Base-by-base conservation (phyloP, 495 filamentous ascomycete species). In the Penicillium cosmopolitanum region DNA sequence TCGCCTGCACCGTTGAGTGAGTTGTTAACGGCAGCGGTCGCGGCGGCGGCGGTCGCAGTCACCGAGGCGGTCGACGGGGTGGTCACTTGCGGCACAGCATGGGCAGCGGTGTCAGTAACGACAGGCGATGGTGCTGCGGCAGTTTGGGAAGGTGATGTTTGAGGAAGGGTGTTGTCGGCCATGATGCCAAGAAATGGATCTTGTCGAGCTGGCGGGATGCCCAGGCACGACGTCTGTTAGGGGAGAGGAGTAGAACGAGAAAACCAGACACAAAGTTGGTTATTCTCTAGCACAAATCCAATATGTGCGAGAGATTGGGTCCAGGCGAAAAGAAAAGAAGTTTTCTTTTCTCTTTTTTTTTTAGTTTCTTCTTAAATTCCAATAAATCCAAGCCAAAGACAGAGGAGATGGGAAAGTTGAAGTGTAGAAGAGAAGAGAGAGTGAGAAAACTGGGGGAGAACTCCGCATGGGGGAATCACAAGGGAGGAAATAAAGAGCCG, bases 1-100 rank as follows among this genome's bases (percentile, higher is more conserved):
- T 92, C 87, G 58, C 61, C 62, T 23, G 54, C 67, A 42, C 72
- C 72, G 61, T 75, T 79, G 54, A 70, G 69, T 38, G 67, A 75
- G 65, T 55, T 74, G 62, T 70, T 75, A 18, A 77, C 75, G 42
- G 78, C 74, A 6, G 79, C 75, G 44, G 81, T 76, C 21, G 80
- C 78, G 2, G 74, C 72, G n/a, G 71, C 71, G 2, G 73, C 74
- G 13, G 77, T 72, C 28, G 77, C 67, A 6, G 72, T 63, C 18
- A 73, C 69, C n/a, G 75, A 71, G 7, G 75, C 60, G 15, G 70
- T 62, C 19, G 68, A 38, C 8, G 68, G 53, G 0, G 70, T 47
- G 2, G 64, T 53, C 4, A 63, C 33, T 43, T 69, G 65, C 58
- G 65, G 63, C 16, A 66, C 51, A 40, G 64, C 31, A 28, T 68